Evolutionary conservation across 495 filamentous ascomycete genomes (phyloP).

Genomic region (Cercophora sp.): DNA sequence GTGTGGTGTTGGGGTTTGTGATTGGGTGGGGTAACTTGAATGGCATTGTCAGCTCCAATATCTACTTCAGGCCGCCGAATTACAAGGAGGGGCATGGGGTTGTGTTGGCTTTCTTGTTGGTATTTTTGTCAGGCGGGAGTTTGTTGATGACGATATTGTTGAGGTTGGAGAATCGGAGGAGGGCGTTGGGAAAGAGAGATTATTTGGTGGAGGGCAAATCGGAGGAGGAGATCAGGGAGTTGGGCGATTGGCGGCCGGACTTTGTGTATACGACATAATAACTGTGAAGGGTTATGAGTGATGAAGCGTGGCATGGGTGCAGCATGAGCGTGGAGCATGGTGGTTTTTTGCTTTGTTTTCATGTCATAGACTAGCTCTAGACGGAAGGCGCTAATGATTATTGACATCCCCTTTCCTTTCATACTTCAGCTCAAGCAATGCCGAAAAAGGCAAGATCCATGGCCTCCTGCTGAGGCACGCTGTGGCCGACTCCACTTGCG

Average conservation of each 20-base stretch:
- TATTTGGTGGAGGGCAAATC: conserved; percentile 5
- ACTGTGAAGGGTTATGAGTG: not conserved
- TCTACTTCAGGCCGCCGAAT: conserved; percentile 40
- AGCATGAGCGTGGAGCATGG: too few relatives aligned
- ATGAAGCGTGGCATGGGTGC: not conserved
- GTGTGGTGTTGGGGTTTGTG: conserved; percentile 72
- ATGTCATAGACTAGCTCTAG: not conserved
- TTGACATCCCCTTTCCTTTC: too few relatives aligned
- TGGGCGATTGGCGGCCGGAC: conserved; percentile 6
- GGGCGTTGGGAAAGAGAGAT: not conserved
- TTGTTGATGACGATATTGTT: conserved; percentile 48
- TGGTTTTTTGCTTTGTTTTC: not conserved
- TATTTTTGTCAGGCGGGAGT: conserved; percentile 42
- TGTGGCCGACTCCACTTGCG: conserved; percentile 47
- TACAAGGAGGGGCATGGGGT: conserved; percentile 39
- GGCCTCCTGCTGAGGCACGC: conserved; percentile 40
- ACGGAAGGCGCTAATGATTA: not conserved
- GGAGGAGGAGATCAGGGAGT: not conserved
- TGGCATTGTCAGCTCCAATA: conserved; percentile 56
- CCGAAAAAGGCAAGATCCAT: conserved; percentile 50
- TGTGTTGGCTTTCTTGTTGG: conserved; percentile 38
- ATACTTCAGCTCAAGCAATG: conserved; percentile 4
- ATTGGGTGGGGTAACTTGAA: conserved; percentile 86
- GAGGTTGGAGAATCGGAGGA: not conserved
- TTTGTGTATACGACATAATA: conserved; percentile 6